Percentiles rank a stretch among this genome's conserved stretches.
These are phyloP conservation scores for Nannochloris sp. DNA, from an alignment of 139 green algal genomes.

Conservation along the genomic window DNA sequence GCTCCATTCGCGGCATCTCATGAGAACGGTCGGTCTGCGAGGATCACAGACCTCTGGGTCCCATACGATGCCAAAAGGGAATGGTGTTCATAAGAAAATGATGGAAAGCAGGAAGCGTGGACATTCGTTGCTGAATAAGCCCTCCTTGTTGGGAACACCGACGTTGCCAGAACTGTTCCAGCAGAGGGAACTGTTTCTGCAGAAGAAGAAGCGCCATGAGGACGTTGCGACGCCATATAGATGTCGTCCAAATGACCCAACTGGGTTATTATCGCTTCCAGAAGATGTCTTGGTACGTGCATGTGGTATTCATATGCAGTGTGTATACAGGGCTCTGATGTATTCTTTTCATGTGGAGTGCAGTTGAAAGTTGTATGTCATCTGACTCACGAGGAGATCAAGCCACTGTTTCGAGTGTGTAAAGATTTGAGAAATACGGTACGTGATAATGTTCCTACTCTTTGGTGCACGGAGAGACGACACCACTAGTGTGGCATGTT, in stretches of 20 bases:
- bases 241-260: constrained; percentile 1
- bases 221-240: constrained; percentile 13
- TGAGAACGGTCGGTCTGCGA: constrained; percentile 18
- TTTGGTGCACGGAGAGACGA: neutral
- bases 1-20: constrained; percentile 14
- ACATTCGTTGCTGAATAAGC: neutral
- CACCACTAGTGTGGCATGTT: neutral
- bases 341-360: neutral
- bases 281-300: constrained; percentile 37
- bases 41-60: neutral
- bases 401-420: constrained; percentile 33
- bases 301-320: too few relatives aligned
- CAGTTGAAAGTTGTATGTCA: constrained; percentile 37
- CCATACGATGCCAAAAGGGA: neutral
- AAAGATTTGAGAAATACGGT: constrained; percentile 22
- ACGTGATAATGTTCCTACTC: neutral
- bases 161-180: constrained; percentile 23
- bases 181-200: constrained; percentile 22
- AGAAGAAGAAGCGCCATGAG: constrained; percentile 13
- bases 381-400: constrained; percentile 35
- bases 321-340: too few relatives aligned
- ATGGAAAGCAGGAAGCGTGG: too few relatives aligned
- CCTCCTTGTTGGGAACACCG: neutral
- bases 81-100: neutral
- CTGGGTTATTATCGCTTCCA: constrained; percentile 29